phyloP scores from a whole-genome alignment of 1,284 basidiomycete species.

The Cerrena zonata region DNA sequence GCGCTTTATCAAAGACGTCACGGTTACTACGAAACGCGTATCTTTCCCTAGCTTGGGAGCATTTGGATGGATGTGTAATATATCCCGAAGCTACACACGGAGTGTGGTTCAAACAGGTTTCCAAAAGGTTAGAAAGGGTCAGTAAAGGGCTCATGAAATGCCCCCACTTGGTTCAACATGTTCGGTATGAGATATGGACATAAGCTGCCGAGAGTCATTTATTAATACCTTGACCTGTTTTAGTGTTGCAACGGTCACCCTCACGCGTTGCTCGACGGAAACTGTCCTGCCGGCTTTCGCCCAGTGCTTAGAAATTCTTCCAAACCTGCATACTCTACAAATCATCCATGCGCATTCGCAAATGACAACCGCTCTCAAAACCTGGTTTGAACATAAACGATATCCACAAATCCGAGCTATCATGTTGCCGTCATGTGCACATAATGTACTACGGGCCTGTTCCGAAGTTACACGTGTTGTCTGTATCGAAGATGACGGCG shows the following conservation, averaged over 20 bases:
- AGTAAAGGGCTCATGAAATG: conserved; percentile 2
- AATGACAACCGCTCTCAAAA: conserved; percentile 26
- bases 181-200: conserved; percentile 12
- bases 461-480: conserved; percentile 25
- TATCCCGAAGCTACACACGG: background rate
- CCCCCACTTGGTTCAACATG: conserved; percentile 1
- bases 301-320: conserved; percentile 25
- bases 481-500: conserved; percentile 19
- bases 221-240: background rate
- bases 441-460: conserved; percentile 30
- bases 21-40: conserved; percentile 20
- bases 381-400: conserved; percentile 20
- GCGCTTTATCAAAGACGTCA: conserved; percentile 29
- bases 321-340: conserved; percentile 31
- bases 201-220: too few species aligned
- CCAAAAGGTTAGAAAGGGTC: conserved; percentile 5
- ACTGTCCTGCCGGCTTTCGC: conserved; percentile 27
- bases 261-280: conserved; percentile 23
- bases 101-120: conserved; percentile 7
- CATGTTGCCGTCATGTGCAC: conserved; percentile 25
- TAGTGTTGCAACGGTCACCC: conserved; percentile 26
- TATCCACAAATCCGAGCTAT: conserved; percentile 27
- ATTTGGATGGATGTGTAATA: conserved; percentile 21
- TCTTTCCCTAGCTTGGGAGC: conserved; percentile 24
- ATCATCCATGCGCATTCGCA: conserved; percentile 25